Evolutionary conservation across 371 early-diverging fungal genomes (phyloP).

Genomic region (Mucor racemosus): DNA sequence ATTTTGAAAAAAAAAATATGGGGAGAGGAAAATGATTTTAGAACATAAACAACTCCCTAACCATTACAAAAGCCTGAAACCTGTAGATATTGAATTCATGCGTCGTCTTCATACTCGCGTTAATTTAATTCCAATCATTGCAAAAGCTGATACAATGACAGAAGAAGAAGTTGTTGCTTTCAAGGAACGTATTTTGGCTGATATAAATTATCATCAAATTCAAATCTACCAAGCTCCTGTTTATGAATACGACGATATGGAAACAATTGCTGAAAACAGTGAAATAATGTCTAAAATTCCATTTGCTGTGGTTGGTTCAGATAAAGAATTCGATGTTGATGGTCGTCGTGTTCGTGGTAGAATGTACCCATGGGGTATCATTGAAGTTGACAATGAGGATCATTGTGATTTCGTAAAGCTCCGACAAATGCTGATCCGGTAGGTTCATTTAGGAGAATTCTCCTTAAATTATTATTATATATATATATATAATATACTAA

Average conservation of each 20-base stretch:
- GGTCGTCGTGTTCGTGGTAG: slow-evolving; percentile 90
- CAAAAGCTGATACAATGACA: slow-evolving; percentile 98
- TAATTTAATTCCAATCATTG: slow-evolving; percentile 97
- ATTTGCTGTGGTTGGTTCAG: slow-evolving; percentile 96
- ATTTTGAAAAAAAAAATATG: no score
- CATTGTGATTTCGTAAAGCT: slow-evolving; percentile 95
- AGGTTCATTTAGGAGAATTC: slow-evolving; percentile 13
- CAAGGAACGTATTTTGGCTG: slow-evolving; percentile 91
- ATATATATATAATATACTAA: no score
- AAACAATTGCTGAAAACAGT: slow-evolving; percentile 91
- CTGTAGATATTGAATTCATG: slow-evolving; percentile 96
- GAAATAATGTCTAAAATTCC: slow-evolving; percentile 95
- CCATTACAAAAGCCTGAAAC: slow-evolving; percentile 65
- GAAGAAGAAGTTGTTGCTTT: slow-evolving; percentile 90
- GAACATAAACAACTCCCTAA: neutral
- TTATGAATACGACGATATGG: slow-evolving; percentile 92
- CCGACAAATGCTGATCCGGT: slow-evolving; percentile 86
- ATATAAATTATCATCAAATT: slow-evolving; percentile 92
- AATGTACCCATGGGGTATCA: slow-evolving; percentile 95
- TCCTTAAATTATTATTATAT: neutral
- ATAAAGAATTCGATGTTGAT: slow-evolving; percentile 79
- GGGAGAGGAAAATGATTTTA: no score
- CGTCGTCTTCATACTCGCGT: slow-evolving; percentile 90
- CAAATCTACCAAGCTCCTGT: slow-evolving; percentile 91
- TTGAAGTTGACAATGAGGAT: slow-evolving; percentile 92